Evolutionary conservation across 345 rosid genomes (phyloP), one percentile per base, ranked within the genome.

Genomic region (Gossypium longicalyx): DNA sequence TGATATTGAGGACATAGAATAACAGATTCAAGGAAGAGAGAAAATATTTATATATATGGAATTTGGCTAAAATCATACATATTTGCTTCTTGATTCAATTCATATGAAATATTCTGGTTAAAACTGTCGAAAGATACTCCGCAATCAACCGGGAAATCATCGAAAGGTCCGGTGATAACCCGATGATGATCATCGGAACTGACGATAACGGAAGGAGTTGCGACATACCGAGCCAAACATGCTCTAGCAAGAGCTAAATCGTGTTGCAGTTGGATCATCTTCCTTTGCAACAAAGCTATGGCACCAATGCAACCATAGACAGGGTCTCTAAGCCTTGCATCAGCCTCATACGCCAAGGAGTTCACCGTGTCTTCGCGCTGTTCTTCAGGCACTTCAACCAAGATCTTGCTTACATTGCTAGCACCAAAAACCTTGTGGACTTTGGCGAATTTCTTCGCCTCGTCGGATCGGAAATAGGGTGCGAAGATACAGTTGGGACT

Each of bases 361-460:
- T 92, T 91, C 60, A 87, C 95, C 0, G 95, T 86, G 63, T 92
- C 98, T 78, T 92, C 91, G 2, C 98, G 87, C 71, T 94, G 97
- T 80, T 91, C 91, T 76, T 89, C 93, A 0, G 97, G 95, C 17
- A 94, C 93, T 45, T 91, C 98, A 0, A 74, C 72, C 45, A 92
- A 89, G 80, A 94, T 87, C 89, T 94, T 94, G 84, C 92, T 92
- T 12, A 94, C 98, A 73, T 94, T 94, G 80, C 98, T 94, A 1
- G 97, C 97, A 2, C 98, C 98, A 72, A 90, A 94, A 44, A 94
- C 97, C 83, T 91, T 94, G 85, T 94, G 98, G n/a, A 94, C 93
- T 74, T 83, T 89, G 45, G 97, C 94, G 16, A 94, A 92, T 71
- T 87, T 91, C 53, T 83, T 78, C 0, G 85, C 87, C 79, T 94